phyloP scores from a whole-genome alignment of 2,329 filamentous ascomycete genomes.

The Piedraia hortae region DNA sequence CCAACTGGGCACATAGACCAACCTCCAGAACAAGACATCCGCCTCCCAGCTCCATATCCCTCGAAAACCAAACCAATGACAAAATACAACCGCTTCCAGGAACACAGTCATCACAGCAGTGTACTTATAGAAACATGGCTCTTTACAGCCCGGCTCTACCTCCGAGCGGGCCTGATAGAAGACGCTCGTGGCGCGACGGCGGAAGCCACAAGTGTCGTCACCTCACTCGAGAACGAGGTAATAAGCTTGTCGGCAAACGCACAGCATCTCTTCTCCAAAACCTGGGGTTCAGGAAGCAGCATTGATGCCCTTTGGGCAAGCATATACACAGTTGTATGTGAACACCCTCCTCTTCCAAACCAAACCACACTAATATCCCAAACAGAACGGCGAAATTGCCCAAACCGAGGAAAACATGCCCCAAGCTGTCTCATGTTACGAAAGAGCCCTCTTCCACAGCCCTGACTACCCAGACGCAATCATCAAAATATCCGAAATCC shows the following conservation, averaged over 20 bases:
- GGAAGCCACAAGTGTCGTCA: conserved; percentile 55
- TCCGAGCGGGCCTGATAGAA: conserved; percentile 49
- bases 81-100: conserved; percentile 22
- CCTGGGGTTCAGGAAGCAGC: conserved; percentile 58
- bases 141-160: conserved; percentile 67
- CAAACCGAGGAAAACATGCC: too few species aligned
- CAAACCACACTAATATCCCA: too few species aligned
- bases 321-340: conserved; percentile 48
- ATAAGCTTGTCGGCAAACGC: conserved; percentile 33
- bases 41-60: conserved; percentile 16
- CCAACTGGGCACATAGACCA: conserved; percentile 16
- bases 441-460: conserved; percentile 52
- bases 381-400: too few species aligned
- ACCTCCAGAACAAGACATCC: conserved; percentile 17
- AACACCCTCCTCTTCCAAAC: too few species aligned
- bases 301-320: conserved; percentile 68
- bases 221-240: conserved; percentile 40
- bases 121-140: conserved; percentile 63
- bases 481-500: conserved; percentile 55
- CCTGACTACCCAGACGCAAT: conserved; percentile 58
- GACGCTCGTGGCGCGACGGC: conserved; percentile 55
- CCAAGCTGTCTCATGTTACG: too few species aligned
- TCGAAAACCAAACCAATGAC: conserved; percentile 15
- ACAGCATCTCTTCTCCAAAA: conserved; percentile 31
- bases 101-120: conserved; percentile 27